phyloP scores from a whole-genome alignment of 2,329 filamentous ascomycete genomes.

The Trichophyton equinum region DNA sequence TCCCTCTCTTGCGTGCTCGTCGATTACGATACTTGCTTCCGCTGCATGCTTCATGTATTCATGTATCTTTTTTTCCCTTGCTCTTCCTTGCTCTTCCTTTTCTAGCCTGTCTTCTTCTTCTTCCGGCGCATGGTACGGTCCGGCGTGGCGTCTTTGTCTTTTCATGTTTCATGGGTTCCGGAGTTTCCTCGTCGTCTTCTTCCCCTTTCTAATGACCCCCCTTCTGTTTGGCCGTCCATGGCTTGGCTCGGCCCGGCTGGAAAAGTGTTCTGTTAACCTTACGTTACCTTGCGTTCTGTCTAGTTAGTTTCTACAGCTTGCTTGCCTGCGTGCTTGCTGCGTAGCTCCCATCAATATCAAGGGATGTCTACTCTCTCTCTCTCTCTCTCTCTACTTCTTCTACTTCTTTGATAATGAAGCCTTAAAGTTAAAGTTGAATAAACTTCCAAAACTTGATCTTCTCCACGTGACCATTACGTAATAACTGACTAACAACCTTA shows the following conservation, averaged over 20 bases:
- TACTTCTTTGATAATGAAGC: background rate
- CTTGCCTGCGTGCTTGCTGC: no score
- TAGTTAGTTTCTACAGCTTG: slow-evolving; percentile 3
- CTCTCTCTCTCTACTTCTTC: no score
- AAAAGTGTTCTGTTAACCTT: slow-evolving; percentile 6
- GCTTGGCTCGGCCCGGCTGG: background rate
- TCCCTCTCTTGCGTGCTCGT: no score
- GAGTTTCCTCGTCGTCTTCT: background rate
- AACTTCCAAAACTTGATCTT: no score
- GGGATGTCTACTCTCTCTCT: no score
- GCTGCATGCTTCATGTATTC: background rate
- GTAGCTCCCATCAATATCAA: no score
- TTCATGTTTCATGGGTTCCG: background rate
- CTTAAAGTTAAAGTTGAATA: no score
- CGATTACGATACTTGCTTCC: background rate
- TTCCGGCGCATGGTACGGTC: background rate
- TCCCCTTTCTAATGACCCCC: no score
- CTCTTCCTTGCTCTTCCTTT: background rate
- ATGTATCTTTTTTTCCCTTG: background rate
- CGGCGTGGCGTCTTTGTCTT: background rate
- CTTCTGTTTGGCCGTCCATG: background rate
- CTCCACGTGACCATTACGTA: slow-evolving; percentile 15
- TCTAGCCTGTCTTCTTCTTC: background rate
- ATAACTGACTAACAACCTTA: background rate
- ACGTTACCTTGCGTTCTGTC: slow-evolving; percentile 4